Evolutionary conservation across 805 yeast species (phyloP).

Genomic region (Cyberlindnera samutprakarnensis): DNA sequence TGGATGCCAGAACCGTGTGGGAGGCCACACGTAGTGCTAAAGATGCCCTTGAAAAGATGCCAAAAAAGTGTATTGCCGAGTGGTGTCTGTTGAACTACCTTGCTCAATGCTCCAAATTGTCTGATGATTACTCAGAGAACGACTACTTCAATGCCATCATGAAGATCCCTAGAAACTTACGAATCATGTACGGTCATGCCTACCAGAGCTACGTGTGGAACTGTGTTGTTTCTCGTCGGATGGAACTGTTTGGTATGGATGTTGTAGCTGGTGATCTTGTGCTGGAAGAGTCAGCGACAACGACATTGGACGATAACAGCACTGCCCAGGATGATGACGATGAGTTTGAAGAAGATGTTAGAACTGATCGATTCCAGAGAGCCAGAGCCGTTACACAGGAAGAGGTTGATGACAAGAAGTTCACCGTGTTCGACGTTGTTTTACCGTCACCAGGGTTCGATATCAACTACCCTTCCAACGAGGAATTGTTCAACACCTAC

Average conservation of each 20-base stretch:
- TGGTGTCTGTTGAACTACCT: slow-evolving; percentile 58
- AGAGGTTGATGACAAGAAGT: slow-evolving; percentile 53
- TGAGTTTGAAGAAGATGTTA: slow-evolving; percentile 62
- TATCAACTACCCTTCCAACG: slow-evolving; percentile 74
- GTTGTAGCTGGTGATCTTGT: slow-evolving; percentile 82
- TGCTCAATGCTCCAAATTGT: slow-evolving; percentile 39
- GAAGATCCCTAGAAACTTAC: slow-evolving; percentile 85
- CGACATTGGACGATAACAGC: slow-evolving; percentile 5
- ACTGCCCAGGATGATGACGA: slow-evolving; percentile 25
- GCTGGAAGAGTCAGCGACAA: slow-evolving; percentile 25
- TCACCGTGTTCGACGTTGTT: slow-evolving; percentile 74
- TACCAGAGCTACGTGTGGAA: slow-evolving; percentile 98
- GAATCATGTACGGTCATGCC: slow-evolving; percentile 96
- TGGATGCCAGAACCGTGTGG: slow-evolving; percentile 81
- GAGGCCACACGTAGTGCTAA: slow-evolving; percentile 59
- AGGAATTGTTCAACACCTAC: slow-evolving; percentile 51
- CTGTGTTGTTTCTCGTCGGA: slow-evolving; percentile 67
- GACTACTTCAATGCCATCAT: slow-evolving; percentile 75
- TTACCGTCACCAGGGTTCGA: slow-evolving; percentile 97
- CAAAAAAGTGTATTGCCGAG: slow-evolving; percentile 84
- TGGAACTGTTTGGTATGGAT: slow-evolving; percentile 58
- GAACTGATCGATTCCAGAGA: slow-evolving; percentile 45
- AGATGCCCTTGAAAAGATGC: slow-evolving; percentile 68
- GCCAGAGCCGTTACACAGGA: slow-evolving; percentile 73
- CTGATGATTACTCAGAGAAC: slow-evolving; percentile 37